Evolutionary conservation across 2,329 filamentous ascomycete species (phyloP).

Genomic region (Calcarisporium arbuscula): DNA sequence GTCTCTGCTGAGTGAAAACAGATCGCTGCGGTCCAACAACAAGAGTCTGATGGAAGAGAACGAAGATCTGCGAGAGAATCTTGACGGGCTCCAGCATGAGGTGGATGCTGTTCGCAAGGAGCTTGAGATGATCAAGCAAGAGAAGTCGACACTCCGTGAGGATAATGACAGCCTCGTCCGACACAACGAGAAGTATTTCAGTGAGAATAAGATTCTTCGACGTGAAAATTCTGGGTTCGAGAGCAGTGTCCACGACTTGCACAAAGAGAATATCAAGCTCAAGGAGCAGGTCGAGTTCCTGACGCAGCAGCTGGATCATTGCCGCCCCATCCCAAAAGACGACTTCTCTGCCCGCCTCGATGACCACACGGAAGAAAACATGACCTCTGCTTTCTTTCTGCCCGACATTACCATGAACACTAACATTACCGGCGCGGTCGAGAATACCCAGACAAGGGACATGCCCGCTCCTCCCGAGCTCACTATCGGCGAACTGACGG

Average conservation of each 20-base stretch:
- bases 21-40: conserved; percentile 36
- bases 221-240: conserved; percentile 43
- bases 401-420: conserved; percentile 51
- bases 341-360: conserved; percentile 28
- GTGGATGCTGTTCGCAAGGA: conserved; percentile 34
- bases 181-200: conserved; percentile 49
- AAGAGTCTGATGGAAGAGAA: conserved; percentile 36
- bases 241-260: conserved; percentile 37
- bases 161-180: conserved; percentile 48
- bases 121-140: conserved; percentile 32
- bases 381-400: conserved; percentile 54
- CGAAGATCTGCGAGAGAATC: conserved; percentile 34
- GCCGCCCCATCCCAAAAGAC: conserved; percentile 29
- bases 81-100: conserved; percentile 34
- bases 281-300: conserved; percentile 41
- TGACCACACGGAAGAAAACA: conserved; percentile 41
- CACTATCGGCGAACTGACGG: conserved; percentile 21
- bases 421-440: conserved; percentile 23
- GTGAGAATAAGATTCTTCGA: conserved; percentile 43
- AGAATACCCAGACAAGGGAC: conserved; percentile 26
- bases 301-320: conserved; percentile 38
- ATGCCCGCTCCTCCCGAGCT: conserved; percentile 21
- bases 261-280: conserved; percentile 40
- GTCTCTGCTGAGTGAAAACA: conserved; percentile 37
- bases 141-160: conserved; percentile 39